Evolutionary conservation across 768 basidiomycete genomes (phyloP), one percentile per base, ranked within the genome.

Genomic region (Mycena filopes): DNA sequence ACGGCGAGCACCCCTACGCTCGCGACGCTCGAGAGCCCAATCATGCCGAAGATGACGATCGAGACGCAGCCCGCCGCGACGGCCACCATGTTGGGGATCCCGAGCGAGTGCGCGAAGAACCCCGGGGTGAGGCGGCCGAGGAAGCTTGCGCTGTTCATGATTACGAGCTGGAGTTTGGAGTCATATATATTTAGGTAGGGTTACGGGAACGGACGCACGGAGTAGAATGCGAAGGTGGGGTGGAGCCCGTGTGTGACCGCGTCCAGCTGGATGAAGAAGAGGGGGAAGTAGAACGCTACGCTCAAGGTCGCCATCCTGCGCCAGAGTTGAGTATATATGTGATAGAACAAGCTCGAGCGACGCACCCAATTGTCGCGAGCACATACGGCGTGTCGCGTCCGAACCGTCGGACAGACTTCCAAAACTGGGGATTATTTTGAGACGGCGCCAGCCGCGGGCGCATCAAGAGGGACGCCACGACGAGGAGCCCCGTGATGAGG

Each of bases 231-330:
- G 7, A 89, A 75, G 21, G 72, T 75, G 9, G 78, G 70, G 21
- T 75, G 71, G 42, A 85, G 77, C 1, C 82, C 81, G 55, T 85
- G 84, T 51, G 78, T 75, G 41, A 84, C 76, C 0, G 86, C 79
- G 60, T 85, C 82, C 12, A 88, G 71, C 66, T 89, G 88, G 4
- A 88, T 63, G 70, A 84, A 89, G 74, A 86, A 88, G 25, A 86
- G 75, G 0, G 86, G 86, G 48, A 79, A 85, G 65, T 79, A 86
- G 36, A 85, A 68, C 1, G 82, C 83, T 1, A 72, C 63, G 6
- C 79, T 68, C 20, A 79, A 76, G 36, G 76, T 67, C 18, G 78
- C 65, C 15, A 79, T 80, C 28, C 80, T 82, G 31, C 20, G 4
- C 8, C 1, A 3, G 9, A n/a, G 6, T 31, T 29, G 20, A n/a